Evolutionary conservation across 441 rosid species (phyloP).

Genomic region (Raphanus hybrid): DNA sequence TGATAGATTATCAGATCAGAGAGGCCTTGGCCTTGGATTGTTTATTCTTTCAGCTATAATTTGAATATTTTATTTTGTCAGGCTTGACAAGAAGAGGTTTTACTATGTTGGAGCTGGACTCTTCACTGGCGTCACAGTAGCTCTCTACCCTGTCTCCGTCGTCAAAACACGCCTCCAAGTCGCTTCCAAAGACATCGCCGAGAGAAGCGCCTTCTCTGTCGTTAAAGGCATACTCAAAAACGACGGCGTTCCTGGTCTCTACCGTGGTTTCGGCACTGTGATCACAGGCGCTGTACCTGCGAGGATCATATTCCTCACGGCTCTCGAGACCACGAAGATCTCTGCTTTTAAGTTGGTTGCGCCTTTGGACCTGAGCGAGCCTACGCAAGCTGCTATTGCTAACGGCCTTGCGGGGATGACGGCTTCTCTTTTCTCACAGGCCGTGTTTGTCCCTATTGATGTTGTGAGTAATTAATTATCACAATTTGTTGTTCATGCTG

Average conservation of each 20-base stretch:
- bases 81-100: constrained; percentile 93
- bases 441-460: constrained; percentile 92
- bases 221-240: constrained; percentile 67
- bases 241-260: constrained; percentile 93
- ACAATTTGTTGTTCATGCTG: not conserved
- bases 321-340: constrained; percentile 86
- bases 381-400: constrained; percentile 89
- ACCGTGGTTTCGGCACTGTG: constrained; percentile 94
- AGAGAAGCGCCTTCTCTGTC: constrained; percentile 79
- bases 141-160: constrained; percentile 86
- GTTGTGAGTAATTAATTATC: constrained; percentile 60
- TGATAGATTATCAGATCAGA: no score
- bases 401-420: constrained; percentile 96
- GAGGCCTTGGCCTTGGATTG: no score
- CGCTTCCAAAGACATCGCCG: constrained; percentile 79
- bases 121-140: constrained; percentile 93
- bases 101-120: constrained; percentile 93
- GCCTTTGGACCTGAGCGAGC: constrained; percentile 71
- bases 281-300: constrained; percentile 95
- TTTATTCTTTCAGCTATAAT: no score
- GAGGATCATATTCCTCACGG: constrained; percentile 84
- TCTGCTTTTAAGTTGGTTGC: constrained; percentile 79
- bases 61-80: no score
- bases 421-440: constrained; percentile 80
- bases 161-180: constrained; percentile 95